Conservation (phyloP, 495 filamentous ascomycete genomes). For the Penicillium macrosclerotiorum region DNA sequence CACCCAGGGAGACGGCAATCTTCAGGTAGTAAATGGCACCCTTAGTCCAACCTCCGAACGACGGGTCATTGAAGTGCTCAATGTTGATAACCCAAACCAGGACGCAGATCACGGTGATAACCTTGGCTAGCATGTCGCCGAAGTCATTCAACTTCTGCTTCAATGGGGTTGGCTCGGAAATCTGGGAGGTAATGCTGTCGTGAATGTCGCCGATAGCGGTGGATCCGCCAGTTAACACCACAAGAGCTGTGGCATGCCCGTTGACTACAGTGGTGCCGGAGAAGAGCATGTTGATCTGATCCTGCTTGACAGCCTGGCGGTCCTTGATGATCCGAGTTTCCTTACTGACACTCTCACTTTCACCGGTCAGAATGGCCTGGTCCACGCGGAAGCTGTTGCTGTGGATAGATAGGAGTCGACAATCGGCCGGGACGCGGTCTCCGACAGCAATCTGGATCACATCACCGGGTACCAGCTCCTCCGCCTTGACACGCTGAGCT, state of each 20-base stretch:
- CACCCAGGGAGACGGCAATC: conserved; percentile 97
- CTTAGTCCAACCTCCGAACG: conserved; percentile 92
- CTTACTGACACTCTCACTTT: conserved; percentile 96
- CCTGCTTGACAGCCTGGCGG: conserved; percentile 88
- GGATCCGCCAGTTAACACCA: conserved; percentile 83
- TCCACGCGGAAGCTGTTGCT: conserved; percentile 97
- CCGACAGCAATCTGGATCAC: conserved; percentile 87
- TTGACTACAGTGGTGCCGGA: conserved; percentile 97
- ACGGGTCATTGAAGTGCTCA: conserved; percentile 90
- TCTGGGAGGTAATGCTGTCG: conserved; percentile 96
- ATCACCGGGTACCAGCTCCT: conserved; percentile 95
- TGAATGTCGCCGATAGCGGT: conserved; percentile 99
- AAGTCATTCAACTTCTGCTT: conserved; percentile 99
- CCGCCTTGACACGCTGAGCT: conserved; percentile 77
- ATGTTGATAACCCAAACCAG: conserved; percentile 99
- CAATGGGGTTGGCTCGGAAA: conserved; percentile 93
- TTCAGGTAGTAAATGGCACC: conserved; percentile 99
- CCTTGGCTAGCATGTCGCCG: conserved; percentile 93
- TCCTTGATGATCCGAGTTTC: conserved; percentile 69
- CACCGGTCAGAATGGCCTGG: conserved; percentile 96
- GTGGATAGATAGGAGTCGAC: conserved; percentile 82
- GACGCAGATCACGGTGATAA: conserved; percentile 95
- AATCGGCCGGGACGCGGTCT: conserved; percentile 96
- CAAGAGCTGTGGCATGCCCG: conserved; percentile 87
- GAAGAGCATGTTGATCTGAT: conserved; percentile 97